These are phyloP conservation scores for Imleria badia DNA, from an alignment of 768 basidiomycete genomes.

Conservation along the genomic window DNA sequence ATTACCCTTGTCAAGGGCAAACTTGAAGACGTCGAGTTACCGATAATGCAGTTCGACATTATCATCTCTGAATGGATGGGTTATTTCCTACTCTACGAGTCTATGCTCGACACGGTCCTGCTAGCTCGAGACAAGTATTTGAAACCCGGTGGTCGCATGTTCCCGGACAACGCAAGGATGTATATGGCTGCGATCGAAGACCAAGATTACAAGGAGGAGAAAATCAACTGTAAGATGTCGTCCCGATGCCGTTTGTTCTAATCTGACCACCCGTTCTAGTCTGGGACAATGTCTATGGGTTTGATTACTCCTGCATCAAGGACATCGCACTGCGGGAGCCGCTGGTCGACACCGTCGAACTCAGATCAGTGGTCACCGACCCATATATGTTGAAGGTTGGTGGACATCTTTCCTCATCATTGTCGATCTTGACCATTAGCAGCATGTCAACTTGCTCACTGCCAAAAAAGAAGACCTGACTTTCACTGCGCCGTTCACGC, in stretches of 20 bases:
- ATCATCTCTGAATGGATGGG: constrained; percentile 99
- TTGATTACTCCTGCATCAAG: constrained; percentile 99
- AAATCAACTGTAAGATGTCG: constrained; percentile 83
- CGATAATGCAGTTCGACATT: constrained; percentile 92
- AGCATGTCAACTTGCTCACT: constrained; percentile 89
- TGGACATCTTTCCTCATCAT: not conserved
- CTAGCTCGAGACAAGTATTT: constrained; percentile 97
- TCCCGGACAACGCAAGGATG: constrained; percentile 92
- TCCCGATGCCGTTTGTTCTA: not conserved
- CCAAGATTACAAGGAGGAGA: constrained; percentile 99
- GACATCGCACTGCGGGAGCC: constrained; percentile 96
- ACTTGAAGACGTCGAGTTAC: constrained; percentile 89
- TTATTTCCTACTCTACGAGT: constrained; percentile 98
- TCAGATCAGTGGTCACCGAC: constrained; percentile 92
- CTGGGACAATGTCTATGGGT: constrained; percentile 99
- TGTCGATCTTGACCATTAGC: constrained; percentile 5
- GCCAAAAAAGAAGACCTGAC: constrained; percentile 94
- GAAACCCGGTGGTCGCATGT: constrained; percentile 86
- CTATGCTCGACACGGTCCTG: constrained; percentile 98
- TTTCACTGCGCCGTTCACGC: constrained; percentile 77
- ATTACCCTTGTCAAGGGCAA: constrained; percentile 98
- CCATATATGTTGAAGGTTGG: constrained; percentile 85
- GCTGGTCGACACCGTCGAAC: constrained; percentile 97
- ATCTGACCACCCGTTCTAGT: constrained; percentile 47
- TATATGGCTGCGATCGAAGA: constrained; percentile 98